A percentile compares a stretch with the other conserved stretches of the same genome.
These are phyloP conservation scores for Jackrogersella multiformis DNA, from an alignment of 495 filamentous ascomycete genomes.

Conservation along the genomic window DNA sequence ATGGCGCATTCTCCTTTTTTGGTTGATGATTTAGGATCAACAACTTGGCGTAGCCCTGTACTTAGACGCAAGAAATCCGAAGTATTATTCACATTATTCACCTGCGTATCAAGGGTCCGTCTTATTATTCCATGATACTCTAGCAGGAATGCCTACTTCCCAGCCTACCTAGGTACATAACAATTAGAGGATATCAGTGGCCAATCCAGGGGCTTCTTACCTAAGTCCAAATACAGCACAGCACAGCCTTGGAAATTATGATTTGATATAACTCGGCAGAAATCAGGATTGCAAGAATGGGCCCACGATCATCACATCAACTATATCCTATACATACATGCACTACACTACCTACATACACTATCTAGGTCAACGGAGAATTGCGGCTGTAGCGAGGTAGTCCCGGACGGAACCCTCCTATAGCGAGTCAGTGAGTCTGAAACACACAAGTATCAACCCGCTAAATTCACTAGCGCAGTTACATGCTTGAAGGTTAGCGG, in stretches of 20 bases:
- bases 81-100: background rate
- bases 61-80: conserved; percentile 26
- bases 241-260: background rate
- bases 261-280: conserved; percentile 1
- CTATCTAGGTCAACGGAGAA: conserved; percentile 16
- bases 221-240: background rate
- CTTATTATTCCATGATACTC: background rate
- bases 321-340: conserved; percentile 2
- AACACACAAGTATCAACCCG: conserved; percentile 21
- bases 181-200: conserved; percentile 15
- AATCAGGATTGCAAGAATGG: conserved; percentile 12
- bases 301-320: conserved; percentile 31
- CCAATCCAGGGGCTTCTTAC: background rate
- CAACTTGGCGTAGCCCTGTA: conserved; percentile 18
- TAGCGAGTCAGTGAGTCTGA: conserved; percentile 7
- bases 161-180: background rate
- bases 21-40: conserved; percentile 5
- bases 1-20: conserved; percentile 24
- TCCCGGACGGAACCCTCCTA: conserved; percentile 24
- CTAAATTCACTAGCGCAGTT: conserved; percentile 20
- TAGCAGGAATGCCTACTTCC: too few relatives aligned
- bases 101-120: background rate
- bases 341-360: too few relatives aligned
- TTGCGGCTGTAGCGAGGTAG: background rate
- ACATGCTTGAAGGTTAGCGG: conserved; percentile 26